These are phyloP conservation scores for Lipomyces lipofer DNA, from an alignment of 805 yeast species.

Conservation along the genomic window DNA sequence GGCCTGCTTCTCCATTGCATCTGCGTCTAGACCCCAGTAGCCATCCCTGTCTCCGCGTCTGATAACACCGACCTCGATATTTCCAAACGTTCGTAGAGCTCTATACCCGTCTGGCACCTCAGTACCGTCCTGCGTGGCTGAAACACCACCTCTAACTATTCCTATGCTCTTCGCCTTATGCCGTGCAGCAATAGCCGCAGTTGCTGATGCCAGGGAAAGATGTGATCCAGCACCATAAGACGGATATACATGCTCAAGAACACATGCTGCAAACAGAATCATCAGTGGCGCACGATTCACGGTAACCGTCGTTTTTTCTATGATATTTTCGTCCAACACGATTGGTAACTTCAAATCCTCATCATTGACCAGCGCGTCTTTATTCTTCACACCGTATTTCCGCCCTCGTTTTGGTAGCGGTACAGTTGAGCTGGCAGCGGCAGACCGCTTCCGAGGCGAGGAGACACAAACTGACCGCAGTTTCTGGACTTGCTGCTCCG, in stretches of 20 bases:
- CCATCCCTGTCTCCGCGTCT: constrained; percentile 28
- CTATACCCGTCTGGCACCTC: constrained; percentile 19
- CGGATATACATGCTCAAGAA: constrained; percentile 17
- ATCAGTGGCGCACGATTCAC: constrained; percentile 28
- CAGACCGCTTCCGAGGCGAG: neutral
- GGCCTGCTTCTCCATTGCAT: constrained; percentile 14
- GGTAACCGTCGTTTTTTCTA: neutral
- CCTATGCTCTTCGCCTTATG: constrained; percentile 22
- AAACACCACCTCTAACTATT: neutral
- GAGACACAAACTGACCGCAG: constrained; percentile 6
- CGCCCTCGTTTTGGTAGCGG: constrained; percentile 1
- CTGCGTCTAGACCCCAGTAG: constrained; percentile 30
- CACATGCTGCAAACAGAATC: constrained; percentile 25
- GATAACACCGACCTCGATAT: constrained; percentile 23
- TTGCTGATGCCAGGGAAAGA: constrained; percentile 26
- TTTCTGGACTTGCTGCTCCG: constrained; percentile 12
- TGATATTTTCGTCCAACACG: constrained; percentile 3
- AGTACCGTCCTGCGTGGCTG: neutral
- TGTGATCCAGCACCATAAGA: constrained; percentile 20
- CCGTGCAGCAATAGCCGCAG: constrained; percentile 19
- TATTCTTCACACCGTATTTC: neutral
- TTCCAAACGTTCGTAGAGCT: constrained; percentile 8
- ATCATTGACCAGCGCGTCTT: constrained; percentile 5
- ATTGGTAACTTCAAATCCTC: constrained; percentile 12
- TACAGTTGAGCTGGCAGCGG: neutral